These are phyloP conservation scores for Pythium inflatum DNA, from an alignment of 352 stramenopile genomes.

Conservation along the genomic window DNA sequence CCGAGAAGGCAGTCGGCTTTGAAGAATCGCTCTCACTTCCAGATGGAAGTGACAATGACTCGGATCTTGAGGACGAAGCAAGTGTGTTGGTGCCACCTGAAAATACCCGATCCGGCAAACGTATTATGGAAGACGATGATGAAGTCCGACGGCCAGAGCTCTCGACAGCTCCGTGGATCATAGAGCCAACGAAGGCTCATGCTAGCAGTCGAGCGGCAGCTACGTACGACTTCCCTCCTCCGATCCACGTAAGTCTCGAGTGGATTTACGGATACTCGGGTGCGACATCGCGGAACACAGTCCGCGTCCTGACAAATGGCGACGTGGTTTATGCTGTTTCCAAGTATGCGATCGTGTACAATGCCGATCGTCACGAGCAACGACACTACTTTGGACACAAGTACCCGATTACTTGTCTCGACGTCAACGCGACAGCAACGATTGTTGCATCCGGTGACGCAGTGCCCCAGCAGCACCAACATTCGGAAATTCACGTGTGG, in stretches of 20 bases:
- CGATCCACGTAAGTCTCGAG: slow-evolving; percentile 69
- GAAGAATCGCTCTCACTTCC: slow-evolving; percentile 67
- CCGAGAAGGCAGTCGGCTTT: slow-evolving; percentile 66
- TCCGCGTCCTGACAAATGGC: slow-evolving; percentile 51
- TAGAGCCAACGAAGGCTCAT: slow-evolving; percentile 40
- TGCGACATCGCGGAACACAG: slow-evolving; percentile 48
- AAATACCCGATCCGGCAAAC: background rate
- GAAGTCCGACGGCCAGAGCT: slow-evolving; percentile 28
- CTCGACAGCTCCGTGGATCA: slow-evolving; percentile 46
- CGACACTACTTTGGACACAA: slow-evolving; percentile 74
- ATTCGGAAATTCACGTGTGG: slow-evolving; percentile 78
- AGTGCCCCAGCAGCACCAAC: slow-evolving; percentile 26
- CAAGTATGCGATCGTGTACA: slow-evolving; percentile 80
- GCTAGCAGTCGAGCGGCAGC: background rate
- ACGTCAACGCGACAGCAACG: slow-evolving; percentile 57
- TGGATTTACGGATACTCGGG: slow-evolving; percentile 79
- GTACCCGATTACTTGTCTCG: slow-evolving; percentile 62
- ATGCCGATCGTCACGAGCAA: slow-evolving; percentile 55
- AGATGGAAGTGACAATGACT: slow-evolving; percentile 75
- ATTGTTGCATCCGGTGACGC: slow-evolving; percentile 70
- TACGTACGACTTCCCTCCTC: slow-evolving; percentile 46
- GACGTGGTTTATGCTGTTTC: slow-evolving; percentile 77
- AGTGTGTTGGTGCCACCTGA: background rate
- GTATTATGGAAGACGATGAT: background rate
- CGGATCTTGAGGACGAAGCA: slow-evolving; percentile 65